Base-by-base conservation (phyloP, 306 rosid genomes). In the Sphenostylis stenocarpa region DNA sequence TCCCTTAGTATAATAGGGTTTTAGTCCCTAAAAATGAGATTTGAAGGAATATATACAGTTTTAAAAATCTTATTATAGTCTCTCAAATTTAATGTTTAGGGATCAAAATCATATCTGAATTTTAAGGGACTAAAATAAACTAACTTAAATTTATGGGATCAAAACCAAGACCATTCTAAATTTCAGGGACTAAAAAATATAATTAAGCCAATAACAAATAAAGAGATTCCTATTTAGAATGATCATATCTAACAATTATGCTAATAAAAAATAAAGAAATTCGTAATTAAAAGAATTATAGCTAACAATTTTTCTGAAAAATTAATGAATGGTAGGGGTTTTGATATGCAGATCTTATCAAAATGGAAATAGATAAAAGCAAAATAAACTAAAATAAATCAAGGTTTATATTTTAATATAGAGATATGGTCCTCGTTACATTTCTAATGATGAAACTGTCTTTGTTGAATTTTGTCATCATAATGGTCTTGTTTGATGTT, bases 401-500 rank as follows among this genome's bases (percentile, higher is more conserved):
- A 17, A n/a, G 10, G 20, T 49, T 17, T 49, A 49, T 38, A 38
- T 9, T 38, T 38, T 38, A 49, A 7, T n/a, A 47, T 1, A 48
- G 55, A 48, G 11, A 6, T 48, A 17, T 19, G 17, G 57, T 19
- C 57, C 3, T 17, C 12, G 1, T 51, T 1, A 16, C 52, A 20
- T 69, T 53, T 14, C 14, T 73, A 26, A 26, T 67, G 41, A 26
- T 73, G 17, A 28, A 69, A 48, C 43, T 49, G 21, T 17, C 70
- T 41, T 55, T 29, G 43, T 34, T 16, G 17, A 43, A 53, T 72
- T 69, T 63, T 64, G 28, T 34, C 28, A 29, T 31, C 7, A 16
- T 81, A 67, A 41, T 70, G 81, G 43, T 70, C 76, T 74, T 56
- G 38, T 72, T 65, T 82, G 77, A 85, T 56, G 23, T 58, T 73